Evolutionary conservation across 805 yeast species (phyloP), one percentile per base, ranked within the genome.

Genomic region (Candida insectorum): DNA sequence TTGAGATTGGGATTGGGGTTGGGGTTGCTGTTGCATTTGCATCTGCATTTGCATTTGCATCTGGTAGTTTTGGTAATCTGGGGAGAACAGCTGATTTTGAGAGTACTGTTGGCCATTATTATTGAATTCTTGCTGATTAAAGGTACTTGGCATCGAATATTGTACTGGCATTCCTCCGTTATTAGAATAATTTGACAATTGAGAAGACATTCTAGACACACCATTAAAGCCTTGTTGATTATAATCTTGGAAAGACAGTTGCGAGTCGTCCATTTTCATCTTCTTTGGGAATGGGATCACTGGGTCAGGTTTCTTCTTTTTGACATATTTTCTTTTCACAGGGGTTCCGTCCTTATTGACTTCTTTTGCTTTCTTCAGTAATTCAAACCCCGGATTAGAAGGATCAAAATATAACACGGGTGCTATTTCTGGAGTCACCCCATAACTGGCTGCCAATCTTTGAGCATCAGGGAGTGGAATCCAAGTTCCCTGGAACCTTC

Each of bases 401-500:
- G 56, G 37, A 40, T 66, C 67, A 19, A 65, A 49, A 44, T 50
- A 66, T 34, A 67, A 49, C 13, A 66, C 71, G 2, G 72, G 72
- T 5, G 69, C 69, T 37, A 52, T 44, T 25, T 62, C 69, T 3
- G 64, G 55, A 2, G 64, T 48, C 10, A 65, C 54, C 4, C 66
- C 66, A 43, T 65, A 64, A 27, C 51, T 60, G n/a, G 51, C 48
- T 6, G 73, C 72, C 35, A 66, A 51, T 29, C 55, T 46, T 31
- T 52, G 61, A 1, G 96, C 97, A 31, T 85, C 76, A 5, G 71
- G 77, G 41, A 85, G 60, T 0, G 97, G 97, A 6, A 89, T 89
- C 96, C 96, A 89, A 2, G 97, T 89, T 12, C 96, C 97, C 58
- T 91, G 97, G 58, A 88, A 91, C 52, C 89, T 81, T 34, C 97